A percentile compares a stretch with the other conserved stretches of the same genome.
Conservation (phyloP, 768 basidiomycete species). For the Fibroporia radiculosa region DNA sequence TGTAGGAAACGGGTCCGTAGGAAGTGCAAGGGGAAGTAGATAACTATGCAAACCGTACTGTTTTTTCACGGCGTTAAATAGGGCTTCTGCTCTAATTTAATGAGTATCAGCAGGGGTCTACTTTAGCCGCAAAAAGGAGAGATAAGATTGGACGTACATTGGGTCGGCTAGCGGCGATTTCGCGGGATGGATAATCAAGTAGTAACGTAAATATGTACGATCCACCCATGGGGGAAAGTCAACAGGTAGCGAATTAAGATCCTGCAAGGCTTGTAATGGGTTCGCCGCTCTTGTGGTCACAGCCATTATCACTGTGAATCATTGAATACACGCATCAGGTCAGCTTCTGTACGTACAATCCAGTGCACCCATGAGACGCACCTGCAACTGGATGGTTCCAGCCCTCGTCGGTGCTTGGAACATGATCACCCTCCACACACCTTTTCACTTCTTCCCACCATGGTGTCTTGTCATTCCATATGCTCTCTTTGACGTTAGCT, state of each 20-base stretch:
- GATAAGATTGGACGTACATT: too few relatives aligned
- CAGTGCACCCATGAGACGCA: constrained; percentile 28
- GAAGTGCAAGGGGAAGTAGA: constrained; percentile 56
- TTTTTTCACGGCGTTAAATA: constrained; percentile 84
- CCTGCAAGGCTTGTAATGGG: constrained; percentile 70
- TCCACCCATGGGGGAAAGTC: constrained; percentile 84
- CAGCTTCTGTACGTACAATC: not conserved
- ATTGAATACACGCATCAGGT: not conserved
- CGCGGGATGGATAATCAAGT: constrained; percentile 68
- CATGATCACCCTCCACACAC: constrained; percentile 70
- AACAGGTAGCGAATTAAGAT: constrained; percentile 56
- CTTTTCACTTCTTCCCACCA: constrained; percentile 86
- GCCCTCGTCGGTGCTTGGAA: constrained; percentile 63
- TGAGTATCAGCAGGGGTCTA: not conserved
- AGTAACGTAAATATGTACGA: constrained; percentile 59
- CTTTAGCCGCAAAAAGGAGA: too few relatives aligned
- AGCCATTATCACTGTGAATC: constrained; percentile 59
- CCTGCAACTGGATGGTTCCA: constrained; percentile 86
- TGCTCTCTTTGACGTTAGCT: constrained; percentile 14
- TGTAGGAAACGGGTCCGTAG: constrained; percentile 47
- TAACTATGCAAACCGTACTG: constrained; percentile 76
- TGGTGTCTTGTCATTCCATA: constrained; percentile 41
- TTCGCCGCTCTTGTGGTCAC: constrained; percentile 79
- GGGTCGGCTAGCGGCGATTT: constrained; percentile 66
- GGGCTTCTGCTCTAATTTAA: constrained; percentile 53